A percentile compares a stretch with the other conserved stretches of the same genome.
Evolutionary conservation across 768 basidiomycete species (phyloP).

Genomic region (Lactarius sanguifluus): DNA sequence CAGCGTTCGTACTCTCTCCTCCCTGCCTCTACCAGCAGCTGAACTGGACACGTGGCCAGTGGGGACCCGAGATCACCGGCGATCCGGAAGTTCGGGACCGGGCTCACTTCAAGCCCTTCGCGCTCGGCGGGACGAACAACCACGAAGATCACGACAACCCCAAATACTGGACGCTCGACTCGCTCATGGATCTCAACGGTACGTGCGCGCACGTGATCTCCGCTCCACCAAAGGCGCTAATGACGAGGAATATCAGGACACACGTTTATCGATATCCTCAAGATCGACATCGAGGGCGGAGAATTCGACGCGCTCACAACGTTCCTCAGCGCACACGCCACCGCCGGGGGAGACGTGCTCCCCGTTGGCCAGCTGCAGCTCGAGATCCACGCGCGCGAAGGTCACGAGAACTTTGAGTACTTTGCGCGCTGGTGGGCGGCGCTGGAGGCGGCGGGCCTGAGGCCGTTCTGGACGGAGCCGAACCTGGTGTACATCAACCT

Average conservation of each 20-base stretch:
- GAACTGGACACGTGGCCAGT: slow-evolving; percentile 29
- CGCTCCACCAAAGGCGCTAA: no score
- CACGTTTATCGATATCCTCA: slow-evolving; percentile 69
- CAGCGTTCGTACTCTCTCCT: slow-evolving; percentile 30
- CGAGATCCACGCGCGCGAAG: slow-evolving; percentile 54
- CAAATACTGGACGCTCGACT: slow-evolving; percentile 63
- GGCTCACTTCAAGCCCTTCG: slow-evolving; percentile 45
- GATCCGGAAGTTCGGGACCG: slow-evolving; percentile 38
- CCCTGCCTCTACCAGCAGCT: no score
- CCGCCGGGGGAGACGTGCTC: slow-evolving; percentile 31
- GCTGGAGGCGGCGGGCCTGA: slow-evolving; percentile 62
- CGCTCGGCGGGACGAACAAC: slow-evolving; percentile 42
- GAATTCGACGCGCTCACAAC: slow-evolving; percentile 58
- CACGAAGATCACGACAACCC: slow-evolving; percentile 45
- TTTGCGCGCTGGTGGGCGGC: slow-evolving; percentile 67
- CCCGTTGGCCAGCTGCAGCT: slow-evolving; percentile 74
- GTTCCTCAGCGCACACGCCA: slow-evolving; percentile 41
- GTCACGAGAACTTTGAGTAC: slow-evolving; percentile 44
- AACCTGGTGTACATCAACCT: slow-evolving; percentile 49
- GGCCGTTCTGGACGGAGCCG: slow-evolving; percentile 69
- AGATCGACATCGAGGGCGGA: no score
- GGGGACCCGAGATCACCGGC: slow-evolving; percentile 44
- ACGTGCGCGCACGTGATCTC: slow-evolving; percentile 16
- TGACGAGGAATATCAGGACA: slow-evolving; percentile 42
- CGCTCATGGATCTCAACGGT: slow-evolving; percentile 65